Percentiles rank a stretch among this genome's conserved stretches.
phyloP scores from a whole-genome alignment of 306 rosid genomes.

The Quercus glauca region DNA sequence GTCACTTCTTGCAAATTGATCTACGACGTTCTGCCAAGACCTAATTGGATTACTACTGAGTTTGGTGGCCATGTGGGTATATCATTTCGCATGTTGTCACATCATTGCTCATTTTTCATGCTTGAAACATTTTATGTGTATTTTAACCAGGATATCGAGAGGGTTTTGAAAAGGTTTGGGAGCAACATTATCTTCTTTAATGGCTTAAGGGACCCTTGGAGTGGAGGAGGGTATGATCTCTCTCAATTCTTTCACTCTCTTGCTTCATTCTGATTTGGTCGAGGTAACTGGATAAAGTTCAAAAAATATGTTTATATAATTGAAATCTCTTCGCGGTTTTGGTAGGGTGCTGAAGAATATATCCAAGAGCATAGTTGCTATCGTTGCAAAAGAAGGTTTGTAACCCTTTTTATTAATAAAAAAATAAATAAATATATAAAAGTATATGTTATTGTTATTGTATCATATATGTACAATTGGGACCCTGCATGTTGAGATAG shows the following conservation, averaged over 20 bases:
- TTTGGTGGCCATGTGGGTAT: conserved; percentile 66
- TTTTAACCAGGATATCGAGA: conserved; percentile 46
- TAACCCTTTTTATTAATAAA: neutral
- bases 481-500: too few species aligned
- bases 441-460: too few species aligned
- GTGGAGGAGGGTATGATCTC: conserved; percentile 84
- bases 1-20: neutral
- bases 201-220: conserved; percentile 97
- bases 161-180: conserved; percentile 57
- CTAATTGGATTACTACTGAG: conserved; percentile 70
- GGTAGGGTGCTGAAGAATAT: conserved; percentile 68
- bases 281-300: neutral
- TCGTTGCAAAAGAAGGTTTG: conserved; percentile 75
- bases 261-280: neutral
- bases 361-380: conserved; percentile 56
- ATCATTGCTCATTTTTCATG: neutral
- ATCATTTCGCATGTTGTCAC: neutral
- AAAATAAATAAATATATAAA: too few species aligned
- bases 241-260: neutral
- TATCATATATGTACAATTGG: too few species aligned
- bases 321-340: neutral
- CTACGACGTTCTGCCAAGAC: conserved; percentile 45
- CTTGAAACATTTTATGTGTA: neutral
- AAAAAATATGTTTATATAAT: neutral
- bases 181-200: conserved; percentile 90